Conservation (phyloP, 805 yeast genomes). For the Barnettozyma pratensis region DNA sequence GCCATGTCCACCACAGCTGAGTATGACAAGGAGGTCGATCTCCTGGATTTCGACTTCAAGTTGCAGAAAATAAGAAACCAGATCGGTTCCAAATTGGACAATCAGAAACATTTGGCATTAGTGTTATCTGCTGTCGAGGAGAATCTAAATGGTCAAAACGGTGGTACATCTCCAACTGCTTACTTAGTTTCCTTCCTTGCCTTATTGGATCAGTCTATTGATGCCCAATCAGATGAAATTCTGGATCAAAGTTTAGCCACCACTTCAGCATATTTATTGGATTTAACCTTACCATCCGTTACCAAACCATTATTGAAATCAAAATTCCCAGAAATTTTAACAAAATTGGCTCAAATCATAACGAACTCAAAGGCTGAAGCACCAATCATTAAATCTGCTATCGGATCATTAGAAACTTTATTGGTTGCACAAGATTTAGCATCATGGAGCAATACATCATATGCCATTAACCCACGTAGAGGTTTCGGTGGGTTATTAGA, state of each 20-base stretch:
- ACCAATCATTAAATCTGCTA: constrained; percentile 73
- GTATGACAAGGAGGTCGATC: constrained; percentile 19
- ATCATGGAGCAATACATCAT: constrained; percentile 62
- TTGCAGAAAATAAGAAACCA: constrained; percentile 68
- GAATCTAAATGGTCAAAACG: constrained; percentile 46
- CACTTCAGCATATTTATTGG: constrained; percentile 75
- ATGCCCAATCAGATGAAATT: constrained; percentile 42
- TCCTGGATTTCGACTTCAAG: constrained; percentile 44
- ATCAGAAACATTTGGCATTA: constrained; percentile 81
- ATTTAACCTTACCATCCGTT: constrained; percentile 68
- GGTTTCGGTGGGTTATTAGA: constrained; percentile 76
- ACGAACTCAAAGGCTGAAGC: constrained; percentile 68
- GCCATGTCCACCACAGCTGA: constrained; percentile 5
- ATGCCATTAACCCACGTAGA: constrained; percentile 62
- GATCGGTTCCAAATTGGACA: constrained; percentile 70
- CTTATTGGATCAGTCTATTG: constrained; percentile 67
- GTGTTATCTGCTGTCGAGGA: constrained; percentile 89
- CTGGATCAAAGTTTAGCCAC: constrained; percentile 62
- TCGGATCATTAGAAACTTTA: constrained; percentile 79
- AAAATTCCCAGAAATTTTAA: constrained; percentile 72
- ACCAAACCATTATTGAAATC: constrained; percentile 65
- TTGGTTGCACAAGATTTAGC: constrained; percentile 74
- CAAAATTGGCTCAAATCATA: constrained; percentile 76
- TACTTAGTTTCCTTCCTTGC: constrained; percentile 83
- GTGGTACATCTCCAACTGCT: constrained; percentile 58